phyloP scores from a whole-genome alignment of 768 basidiomycete species.

The Leccinum variicolor region DNA sequence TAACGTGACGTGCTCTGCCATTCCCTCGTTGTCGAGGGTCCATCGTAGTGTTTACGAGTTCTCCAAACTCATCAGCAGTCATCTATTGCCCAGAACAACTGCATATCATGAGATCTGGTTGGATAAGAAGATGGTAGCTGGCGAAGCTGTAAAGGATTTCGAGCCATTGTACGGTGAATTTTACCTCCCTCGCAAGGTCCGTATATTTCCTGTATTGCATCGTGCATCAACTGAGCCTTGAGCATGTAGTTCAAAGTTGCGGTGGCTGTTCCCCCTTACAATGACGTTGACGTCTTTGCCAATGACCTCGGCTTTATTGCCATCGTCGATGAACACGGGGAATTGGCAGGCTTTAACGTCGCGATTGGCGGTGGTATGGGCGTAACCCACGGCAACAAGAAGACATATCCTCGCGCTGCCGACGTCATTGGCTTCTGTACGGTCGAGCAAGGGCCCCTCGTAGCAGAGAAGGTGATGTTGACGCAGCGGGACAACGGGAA shows the following conservation, averaged over 20 bases:
- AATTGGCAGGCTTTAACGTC: slow-evolving; percentile 92
- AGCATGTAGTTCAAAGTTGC: slow-evolving; percentile 87
- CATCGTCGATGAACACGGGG: slow-evolving; percentile 71
- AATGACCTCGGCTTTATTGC: slow-evolving; percentile 98
- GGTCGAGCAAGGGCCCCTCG: slow-evolving; percentile 74
- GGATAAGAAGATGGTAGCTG: slow-evolving; percentile 94
- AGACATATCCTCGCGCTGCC: slow-evolving; percentile 91
- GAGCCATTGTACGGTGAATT: slow-evolving; percentile 98
- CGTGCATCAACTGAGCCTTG: background rate
- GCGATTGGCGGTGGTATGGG: slow-evolving; percentile 97
- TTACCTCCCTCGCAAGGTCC: slow-evolving; percentile 93
- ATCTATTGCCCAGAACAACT: slow-evolving; percentile 83
- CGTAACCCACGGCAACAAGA: slow-evolving; percentile 98
- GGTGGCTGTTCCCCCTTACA: slow-evolving; percentile 41
- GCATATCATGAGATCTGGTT: slow-evolving; percentile 99
- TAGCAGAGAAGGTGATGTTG: slow-evolving; percentile 92
- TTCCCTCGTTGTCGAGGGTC: slow-evolving; percentile 84
- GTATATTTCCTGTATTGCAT: slow-evolving; percentile 12
- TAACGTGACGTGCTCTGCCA: slow-evolving; percentile 88
- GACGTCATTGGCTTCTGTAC: slow-evolving; percentile 93
- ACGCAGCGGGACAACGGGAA: slow-evolving; percentile 96
- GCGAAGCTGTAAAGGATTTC: slow-evolving; percentile 89
- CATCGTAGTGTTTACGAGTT: slow-evolving; percentile 84
- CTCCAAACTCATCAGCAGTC: slow-evolving; percentile 76
- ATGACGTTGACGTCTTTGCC: slow-evolving; percentile 89